Percentiles rank a stretch among this genome's conserved stretches.
These are phyloP conservation scores for Blastobotrys niveus DNA, from an alignment of 1,139 yeast genomes.

Conservation along the genomic window DNA sequence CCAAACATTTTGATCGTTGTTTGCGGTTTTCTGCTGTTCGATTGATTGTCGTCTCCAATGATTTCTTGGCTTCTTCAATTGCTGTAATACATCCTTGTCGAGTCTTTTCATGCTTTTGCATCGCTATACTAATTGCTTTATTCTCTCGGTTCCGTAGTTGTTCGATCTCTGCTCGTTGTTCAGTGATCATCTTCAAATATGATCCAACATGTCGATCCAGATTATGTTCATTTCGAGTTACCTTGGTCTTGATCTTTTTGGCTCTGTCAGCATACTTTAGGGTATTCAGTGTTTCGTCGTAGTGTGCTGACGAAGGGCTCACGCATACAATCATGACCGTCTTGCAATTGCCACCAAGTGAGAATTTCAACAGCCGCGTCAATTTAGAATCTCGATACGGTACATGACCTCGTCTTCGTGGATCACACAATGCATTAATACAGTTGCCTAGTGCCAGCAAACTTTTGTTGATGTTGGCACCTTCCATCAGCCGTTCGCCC, in stretches of 20 bases:
- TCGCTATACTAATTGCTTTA: slow-evolving; percentile 36
- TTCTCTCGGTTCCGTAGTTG: slow-evolving; percentile 56
- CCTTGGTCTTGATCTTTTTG: slow-evolving; percentile 79
- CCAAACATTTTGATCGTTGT: slow-evolving; percentile 19
- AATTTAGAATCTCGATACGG: slow-evolving; percentile 89
- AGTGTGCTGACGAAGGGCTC: slow-evolving; percentile 78
- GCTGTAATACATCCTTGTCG: slow-evolving; percentile 20
- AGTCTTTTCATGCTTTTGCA: slow-evolving; percentile 19
- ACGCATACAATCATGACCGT: slow-evolving; percentile 95
- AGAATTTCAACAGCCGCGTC: slow-evolving; percentile 77
- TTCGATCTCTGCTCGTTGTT: slow-evolving; percentile 72
- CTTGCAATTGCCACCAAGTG: slow-evolving; percentile 91
- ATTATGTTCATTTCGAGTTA: slow-evolving; percentile 67
- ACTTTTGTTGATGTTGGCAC: slow-evolving; percentile 88
- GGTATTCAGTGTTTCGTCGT: slow-evolving; percentile 87
- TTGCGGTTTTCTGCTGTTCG: slow-evolving; percentile 19
- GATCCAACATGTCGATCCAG: slow-evolving; percentile 84
- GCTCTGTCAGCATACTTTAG: slow-evolving; percentile 88
- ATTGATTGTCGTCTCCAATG: slow-evolving; percentile 21
- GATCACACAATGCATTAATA: slow-evolving; percentile 83
- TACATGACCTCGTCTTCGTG: slow-evolving; percentile 60
- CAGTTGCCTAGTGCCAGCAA: slow-evolving; percentile 87
- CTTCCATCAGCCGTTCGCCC: slow-evolving; percentile 76
- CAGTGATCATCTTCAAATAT: slow-evolving; percentile 77
- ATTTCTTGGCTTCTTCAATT: slow-evolving; percentile 23